A percentile compares a stretch with the other conserved stretches of the same genome.
Evolutionary conservation across 2,329 filamentous ascomycete genomes (phyloP).

Genomic region (Sporothrix sp.): DNA sequence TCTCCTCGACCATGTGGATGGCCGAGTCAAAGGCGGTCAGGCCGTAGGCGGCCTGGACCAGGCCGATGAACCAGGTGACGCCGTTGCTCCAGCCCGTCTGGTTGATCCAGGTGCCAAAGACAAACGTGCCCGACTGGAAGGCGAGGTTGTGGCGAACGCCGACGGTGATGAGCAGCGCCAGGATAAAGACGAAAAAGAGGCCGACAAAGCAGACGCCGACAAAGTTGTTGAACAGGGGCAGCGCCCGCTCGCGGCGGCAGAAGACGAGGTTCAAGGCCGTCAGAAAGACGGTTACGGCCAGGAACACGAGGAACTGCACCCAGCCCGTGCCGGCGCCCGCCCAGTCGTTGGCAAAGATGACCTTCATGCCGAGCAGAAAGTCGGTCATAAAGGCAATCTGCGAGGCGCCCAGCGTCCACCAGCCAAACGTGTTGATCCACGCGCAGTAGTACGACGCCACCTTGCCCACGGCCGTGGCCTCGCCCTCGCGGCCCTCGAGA

Average conservation of each 20-base stretch:
- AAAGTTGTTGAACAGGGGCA: constrained; percentile 47
- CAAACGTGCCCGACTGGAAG: constrained; percentile 19
- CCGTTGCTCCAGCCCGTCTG: constrained; percentile 28
- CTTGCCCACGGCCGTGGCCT: constrained; percentile 27
- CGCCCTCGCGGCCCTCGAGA: constrained; percentile 20
- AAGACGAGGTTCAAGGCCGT: constrained; percentile 23
- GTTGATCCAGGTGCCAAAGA: constrained; percentile 26
- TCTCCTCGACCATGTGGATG: constrained; percentile 31
- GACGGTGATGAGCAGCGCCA: constrained; percentile 21
- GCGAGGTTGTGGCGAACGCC: constrained; percentile 17
- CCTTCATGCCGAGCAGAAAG: constrained; percentile 17
- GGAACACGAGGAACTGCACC: constrained; percentile 39
- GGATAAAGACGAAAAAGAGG: constrained; percentile 27
- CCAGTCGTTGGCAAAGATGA: constrained; percentile 15
- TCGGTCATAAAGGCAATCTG: constrained; percentile 16
- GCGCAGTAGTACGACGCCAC: constrained; percentile 14
- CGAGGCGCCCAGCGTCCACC: constrained; percentile 17
- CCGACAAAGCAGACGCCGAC: constrained; percentile 34
- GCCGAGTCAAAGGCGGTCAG: constrained; percentile 22
- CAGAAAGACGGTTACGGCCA: constrained; percentile 29
- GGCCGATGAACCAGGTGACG: constrained; percentile 21
- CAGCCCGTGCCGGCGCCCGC: constrained; percentile 13
- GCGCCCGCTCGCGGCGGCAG: constrained; percentile 37
- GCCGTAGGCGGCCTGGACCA: constrained; percentile 30
- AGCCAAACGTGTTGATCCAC: constrained; percentile 18